A percentile compares a stretch with the other conserved stretches of the same genome.
Conservation (phyloP, 2,329 filamentous ascomycete species). For the Zopfia rhizophila region DNA sequence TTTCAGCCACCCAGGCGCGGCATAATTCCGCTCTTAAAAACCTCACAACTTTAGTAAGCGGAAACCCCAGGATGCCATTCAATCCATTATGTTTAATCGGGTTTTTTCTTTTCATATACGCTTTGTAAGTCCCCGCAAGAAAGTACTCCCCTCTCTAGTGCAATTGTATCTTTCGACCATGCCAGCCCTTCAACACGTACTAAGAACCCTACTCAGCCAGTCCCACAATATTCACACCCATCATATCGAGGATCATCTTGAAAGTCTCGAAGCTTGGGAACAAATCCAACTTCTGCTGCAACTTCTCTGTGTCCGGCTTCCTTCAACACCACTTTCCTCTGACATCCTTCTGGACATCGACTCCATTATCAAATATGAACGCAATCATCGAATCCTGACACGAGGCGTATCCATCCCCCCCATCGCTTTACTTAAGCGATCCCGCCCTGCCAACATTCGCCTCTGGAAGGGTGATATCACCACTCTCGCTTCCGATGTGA, state of each 20-base stretch:
- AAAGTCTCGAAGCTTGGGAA: conserved; percentile 23
- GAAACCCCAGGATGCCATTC: too few species aligned
- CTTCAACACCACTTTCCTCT: conserved; percentile 26
- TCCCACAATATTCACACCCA: conserved; percentile 18
- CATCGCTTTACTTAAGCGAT: conserved; percentile 3
- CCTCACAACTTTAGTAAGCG: too few species aligned
- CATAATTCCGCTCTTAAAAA: too few species aligned
- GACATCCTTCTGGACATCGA: conserved; percentile 28
- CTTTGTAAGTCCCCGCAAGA: too few species aligned
- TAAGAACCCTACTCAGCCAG: conserved; percentile 27
- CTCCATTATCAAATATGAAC: conserved; percentile 21
- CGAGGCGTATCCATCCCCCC: conserved; percentile 18
- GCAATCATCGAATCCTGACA: conserved; percentile 25
- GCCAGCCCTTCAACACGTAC: too few species aligned
- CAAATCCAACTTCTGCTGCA: conserved; percentile 30
- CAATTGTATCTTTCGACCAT: too few species aligned
- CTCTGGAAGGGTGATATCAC: conserved; percentile 52
- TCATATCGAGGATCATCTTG: conserved; percentile 23
- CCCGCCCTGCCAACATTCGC: conserved; percentile 19
- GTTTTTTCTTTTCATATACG: too few species aligned
- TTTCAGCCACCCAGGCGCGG: too few species aligned
- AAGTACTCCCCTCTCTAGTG: too few species aligned
- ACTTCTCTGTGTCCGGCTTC: conserved; percentile 39
- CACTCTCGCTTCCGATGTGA: conserved; percentile 36
- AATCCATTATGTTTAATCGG: too few species aligned